A percentile compares a stretch with the other conserved stretches of the same genome.
phyloP scores from a whole-genome alignment of 2,329 filamentous ascomycete genomes.

The Coccinonectria pachysandricola region DNA sequence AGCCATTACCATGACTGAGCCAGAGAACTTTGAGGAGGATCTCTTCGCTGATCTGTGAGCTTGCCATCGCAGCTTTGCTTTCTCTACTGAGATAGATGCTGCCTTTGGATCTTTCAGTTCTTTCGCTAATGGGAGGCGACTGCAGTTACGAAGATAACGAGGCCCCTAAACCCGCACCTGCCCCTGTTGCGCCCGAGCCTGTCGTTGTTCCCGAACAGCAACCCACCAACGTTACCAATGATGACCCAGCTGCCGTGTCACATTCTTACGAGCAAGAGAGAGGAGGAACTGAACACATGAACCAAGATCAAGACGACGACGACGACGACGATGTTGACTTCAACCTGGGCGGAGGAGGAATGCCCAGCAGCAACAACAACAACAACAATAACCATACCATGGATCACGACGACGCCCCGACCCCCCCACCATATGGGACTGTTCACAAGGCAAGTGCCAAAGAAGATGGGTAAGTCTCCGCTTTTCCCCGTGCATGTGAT shows the following conservation, averaged over 20 bases:
- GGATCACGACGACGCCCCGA: slow-evolving; percentile 20
- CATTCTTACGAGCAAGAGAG: slow-evolving; percentile 10
- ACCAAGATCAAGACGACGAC: slow-evolving; percentile 35
- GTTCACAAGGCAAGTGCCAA: slow-evolving; percentile 54
- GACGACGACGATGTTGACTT: slow-evolving; percentile 51
- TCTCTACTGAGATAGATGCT: slow-evolving; percentile 3
- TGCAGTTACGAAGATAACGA: slow-evolving; percentile 57
- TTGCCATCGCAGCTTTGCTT: not conserved
- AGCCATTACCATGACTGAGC: slow-evolving; percentile 55
- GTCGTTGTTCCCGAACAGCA: slow-evolving; percentile 17
- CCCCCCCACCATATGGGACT: slow-evolving; percentile 25
- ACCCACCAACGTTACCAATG: slow-evolving; percentile 14
- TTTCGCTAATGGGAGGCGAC: slow-evolving; percentile 4
- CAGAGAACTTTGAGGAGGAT: slow-evolving; percentile 80
- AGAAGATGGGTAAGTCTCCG: slow-evolving; percentile 33
- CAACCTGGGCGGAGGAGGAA: slow-evolving; percentile 37
- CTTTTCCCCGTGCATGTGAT: slow-evolving; percentile 15
- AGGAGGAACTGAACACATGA: slow-evolving; percentile 31
- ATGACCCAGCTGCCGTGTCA: slow-evolving; percentile 11
- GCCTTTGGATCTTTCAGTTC: not conserved
- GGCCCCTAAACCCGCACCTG: slow-evolving; percentile 30
- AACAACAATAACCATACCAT: slow-evolving; percentile 22
- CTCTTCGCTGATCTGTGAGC: slow-evolving; percentile 90
- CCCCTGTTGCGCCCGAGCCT: slow-evolving; percentile 20
- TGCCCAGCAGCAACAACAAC: not conserved